Percentiles rank a stretch among this genome's conserved stretches.
These are phyloP conservation scores for Heliocybe sulcata DNA, from an alignment of 1,284 basidiomycete genomes.

Conservation along the genomic window DNA sequence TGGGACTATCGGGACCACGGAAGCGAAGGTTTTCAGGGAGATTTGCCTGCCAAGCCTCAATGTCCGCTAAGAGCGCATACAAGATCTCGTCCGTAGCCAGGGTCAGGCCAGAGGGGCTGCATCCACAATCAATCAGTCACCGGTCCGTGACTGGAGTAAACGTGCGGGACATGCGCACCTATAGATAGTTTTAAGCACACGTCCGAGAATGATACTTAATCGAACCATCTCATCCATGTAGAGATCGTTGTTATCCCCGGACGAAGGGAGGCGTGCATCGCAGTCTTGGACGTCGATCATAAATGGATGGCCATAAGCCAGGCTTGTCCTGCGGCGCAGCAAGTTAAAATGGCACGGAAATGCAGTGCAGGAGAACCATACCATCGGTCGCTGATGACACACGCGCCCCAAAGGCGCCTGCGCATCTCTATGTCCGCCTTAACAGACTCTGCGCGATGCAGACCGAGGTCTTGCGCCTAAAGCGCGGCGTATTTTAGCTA, in stretches of 20 bases:
- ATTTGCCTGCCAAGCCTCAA: constrained; percentile 71
- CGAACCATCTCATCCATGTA: constrained; percentile 86
- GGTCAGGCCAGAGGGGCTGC: constrained; percentile 78
- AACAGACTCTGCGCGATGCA: constrained; percentile 81
- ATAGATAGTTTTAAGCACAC: constrained; percentile 88
- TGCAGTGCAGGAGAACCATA: constrained; percentile 24
- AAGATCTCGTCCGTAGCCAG: constrained; percentile 77
- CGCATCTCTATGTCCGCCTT: constrained; percentile 77
- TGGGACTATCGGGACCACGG: constrained; percentile 55
- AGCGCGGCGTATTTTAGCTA: constrained; percentile 9
- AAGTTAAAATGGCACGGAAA: constrained; percentile 2
- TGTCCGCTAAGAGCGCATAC: constrained; percentile 59
- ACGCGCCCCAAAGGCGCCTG: constrained; percentile 84
- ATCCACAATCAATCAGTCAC: background rate
- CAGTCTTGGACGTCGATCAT: constrained; percentile 94
- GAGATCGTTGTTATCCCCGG: constrained; percentile 61
- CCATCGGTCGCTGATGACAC: constrained; percentile 91
- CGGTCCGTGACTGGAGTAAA: background rate
- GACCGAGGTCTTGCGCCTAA: constrained; percentile 87
- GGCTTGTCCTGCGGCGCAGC: constrained; percentile 48
- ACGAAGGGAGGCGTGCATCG: constrained; percentile 82
- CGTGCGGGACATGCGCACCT: constrained; percentile 37
- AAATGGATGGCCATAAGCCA: constrained; percentile 80
- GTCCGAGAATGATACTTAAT: constrained; percentile 80
- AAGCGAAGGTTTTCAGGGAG: constrained; percentile 75